These are phyloP conservation scores for Pleurotus citrinopileatus DNA, from an alignment of 768 basidiomycete genomes.

Conservation along the genomic window DNA sequence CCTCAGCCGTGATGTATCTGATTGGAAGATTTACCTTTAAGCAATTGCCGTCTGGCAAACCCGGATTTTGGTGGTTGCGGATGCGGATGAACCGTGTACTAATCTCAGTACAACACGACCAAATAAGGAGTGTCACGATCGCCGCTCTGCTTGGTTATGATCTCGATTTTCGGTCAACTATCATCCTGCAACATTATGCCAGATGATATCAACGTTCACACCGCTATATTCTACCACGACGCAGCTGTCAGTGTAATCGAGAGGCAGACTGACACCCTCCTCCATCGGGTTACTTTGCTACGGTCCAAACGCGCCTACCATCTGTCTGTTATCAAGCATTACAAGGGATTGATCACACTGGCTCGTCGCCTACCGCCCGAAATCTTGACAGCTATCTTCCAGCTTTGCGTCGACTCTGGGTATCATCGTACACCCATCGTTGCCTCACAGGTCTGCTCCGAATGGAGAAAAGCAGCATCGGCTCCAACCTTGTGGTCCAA, in stretches of 20 bases:
- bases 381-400: constrained; percentile 52
- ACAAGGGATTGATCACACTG: constrained; percentile 47
- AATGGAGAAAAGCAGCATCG: constrained; percentile 53
- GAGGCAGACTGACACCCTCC: constrained; percentile 37
- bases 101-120: background rate
- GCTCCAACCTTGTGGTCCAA: constrained; percentile 58
- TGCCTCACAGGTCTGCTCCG: constrained; percentile 55
- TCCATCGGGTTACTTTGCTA: constrained; percentile 36
- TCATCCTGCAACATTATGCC: background rate
- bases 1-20: constrained; percentile 22
- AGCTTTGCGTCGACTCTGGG: constrained; percentile 44
- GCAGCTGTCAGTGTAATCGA: constrained; percentile 38
- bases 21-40: background rate
- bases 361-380: constrained; percentile 56
- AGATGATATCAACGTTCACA: constrained; percentile 17
- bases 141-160: too few relatives aligned
- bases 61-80: background rate
- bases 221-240: constrained; percentile 34
- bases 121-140: background rate
- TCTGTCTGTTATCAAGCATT: constrained; percentile 38
- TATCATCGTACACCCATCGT: constrained; percentile 55
- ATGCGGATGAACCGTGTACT: background rate
- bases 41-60: background rate
- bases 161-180: too few relatives aligned
- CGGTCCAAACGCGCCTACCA: constrained; percentile 41